phyloP scores from a whole-genome alignment of 2,329 filamentous ascomycete genomes.

The Coniella lustricola region DNA sequence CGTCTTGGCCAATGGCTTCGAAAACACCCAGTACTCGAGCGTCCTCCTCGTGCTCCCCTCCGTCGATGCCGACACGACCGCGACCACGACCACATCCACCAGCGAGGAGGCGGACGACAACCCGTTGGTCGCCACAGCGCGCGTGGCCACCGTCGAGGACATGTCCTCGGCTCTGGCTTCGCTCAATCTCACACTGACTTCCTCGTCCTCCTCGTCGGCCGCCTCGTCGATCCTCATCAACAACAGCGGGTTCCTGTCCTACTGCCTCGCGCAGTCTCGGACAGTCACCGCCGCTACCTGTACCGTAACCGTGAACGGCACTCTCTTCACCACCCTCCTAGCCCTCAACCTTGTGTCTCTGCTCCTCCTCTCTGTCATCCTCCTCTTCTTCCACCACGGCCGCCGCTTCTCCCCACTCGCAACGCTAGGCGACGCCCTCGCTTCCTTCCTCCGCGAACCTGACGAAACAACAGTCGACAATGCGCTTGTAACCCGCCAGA shows the following conservation, averaged over 20 bases:
- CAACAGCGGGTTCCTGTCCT: slow-evolving; percentile 23
- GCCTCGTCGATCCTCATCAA: slow-evolving; percentile 15
- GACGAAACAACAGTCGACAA: slow-evolving; percentile 36
- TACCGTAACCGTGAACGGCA: slow-evolving; percentile 35
- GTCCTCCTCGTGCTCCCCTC: slow-evolving; percentile 28
- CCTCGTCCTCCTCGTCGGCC: not conserved
- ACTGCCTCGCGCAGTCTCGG: slow-evolving; percentile 27
- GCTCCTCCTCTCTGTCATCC: slow-evolving; percentile 24
- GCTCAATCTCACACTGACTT: slow-evolving; percentile 2
- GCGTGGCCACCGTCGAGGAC: slow-evolving; percentile 3
- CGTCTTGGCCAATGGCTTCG: slow-evolving; percentile 24
- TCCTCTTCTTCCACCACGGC: slow-evolving; percentile 19
- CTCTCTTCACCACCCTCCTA: slow-evolving; percentile 36
- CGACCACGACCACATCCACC: too few relatives aligned
- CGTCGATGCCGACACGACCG: slow-evolving; percentile 21
- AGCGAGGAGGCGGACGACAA: slow-evolving; percentile 15
- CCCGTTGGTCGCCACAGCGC: slow-evolving; percentile 28
- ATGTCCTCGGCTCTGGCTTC: not conserved
- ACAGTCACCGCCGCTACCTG: slow-evolving; percentile 25
- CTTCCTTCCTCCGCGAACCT: slow-evolving; percentile 40
- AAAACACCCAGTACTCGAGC: slow-evolving; percentile 27
- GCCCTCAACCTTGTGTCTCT: slow-evolving; percentile 34
- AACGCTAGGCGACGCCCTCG: slow-evolving; percentile 44
- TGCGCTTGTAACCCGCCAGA: slow-evolving; percentile 40
- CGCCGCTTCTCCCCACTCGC: slow-evolving; percentile 35